Evolutionary conservation across 2,329 filamentous ascomycete genomes (phyloP).

Genomic region (Diaporthe aspalathi): DNA sequence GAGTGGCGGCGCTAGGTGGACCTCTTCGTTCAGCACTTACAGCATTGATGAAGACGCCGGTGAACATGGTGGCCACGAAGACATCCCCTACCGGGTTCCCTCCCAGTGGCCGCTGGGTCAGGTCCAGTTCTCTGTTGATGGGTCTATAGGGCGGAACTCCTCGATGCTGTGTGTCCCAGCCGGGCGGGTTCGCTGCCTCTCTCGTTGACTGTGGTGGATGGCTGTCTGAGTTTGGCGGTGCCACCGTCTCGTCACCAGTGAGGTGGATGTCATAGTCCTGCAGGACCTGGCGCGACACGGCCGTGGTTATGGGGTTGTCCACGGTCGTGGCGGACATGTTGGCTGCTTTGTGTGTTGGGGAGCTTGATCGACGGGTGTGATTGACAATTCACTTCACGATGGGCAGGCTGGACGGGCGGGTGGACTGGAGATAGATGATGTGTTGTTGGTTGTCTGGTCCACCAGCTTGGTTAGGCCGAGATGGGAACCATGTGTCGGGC

Average conservation of each 20-base stretch:
- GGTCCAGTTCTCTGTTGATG: conserved; percentile 44
- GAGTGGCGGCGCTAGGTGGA: not conserved
- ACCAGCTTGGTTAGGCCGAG: not conserved
- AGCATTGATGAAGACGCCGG: conserved; percentile 44
- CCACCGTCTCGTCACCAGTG: conserved; percentile 38
- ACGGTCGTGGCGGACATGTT: conserved; percentile 44
- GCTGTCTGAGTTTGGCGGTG: conserved; percentile 41
- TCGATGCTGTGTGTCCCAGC: conserved; percentile 44
- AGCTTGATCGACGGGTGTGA: too few species aligned
- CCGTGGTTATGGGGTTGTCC: conserved; percentile 43
- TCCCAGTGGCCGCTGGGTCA: conserved; percentile 43
- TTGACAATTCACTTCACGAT: not conserved
- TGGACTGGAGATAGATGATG: not conserved
- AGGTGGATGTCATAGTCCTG: conserved; percentile 47
- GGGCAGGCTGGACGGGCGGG: not conserved
- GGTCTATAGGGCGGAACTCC: conserved; percentile 46
- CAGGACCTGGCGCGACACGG: conserved; percentile 41
- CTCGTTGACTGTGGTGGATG: conserved; percentile 36
- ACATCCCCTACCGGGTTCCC: conserved; percentile 42
- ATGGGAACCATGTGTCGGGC: not conserved
- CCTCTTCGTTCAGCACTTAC: conserved; percentile 40
- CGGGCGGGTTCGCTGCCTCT: conserved; percentile 42
- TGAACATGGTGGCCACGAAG: conserved; percentile 46
- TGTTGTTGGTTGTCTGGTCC: too few species aligned
- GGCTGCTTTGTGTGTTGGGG: not conserved